Percentiles rank a stretch among this genome's conserved stretches.
These are phyloP conservation scores for Diaporthe eres DNA, from an alignment of 2,329 filamentous ascomycete genomes.

Conservation along the genomic window DNA sequence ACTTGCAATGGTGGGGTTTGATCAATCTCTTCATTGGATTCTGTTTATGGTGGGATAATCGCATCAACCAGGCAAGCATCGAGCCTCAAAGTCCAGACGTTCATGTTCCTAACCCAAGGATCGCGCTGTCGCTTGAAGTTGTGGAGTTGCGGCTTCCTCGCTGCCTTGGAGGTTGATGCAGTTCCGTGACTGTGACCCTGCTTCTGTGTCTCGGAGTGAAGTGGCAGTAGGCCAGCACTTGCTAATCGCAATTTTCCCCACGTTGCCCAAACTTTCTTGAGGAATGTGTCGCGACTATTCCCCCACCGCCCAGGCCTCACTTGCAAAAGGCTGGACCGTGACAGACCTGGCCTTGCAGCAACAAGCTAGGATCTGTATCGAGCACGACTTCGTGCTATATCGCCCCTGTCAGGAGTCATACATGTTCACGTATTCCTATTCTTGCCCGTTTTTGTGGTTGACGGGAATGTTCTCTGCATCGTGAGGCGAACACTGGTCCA, in stretches of 20 bases:
- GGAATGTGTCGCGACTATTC: slow-evolving; percentile 4
- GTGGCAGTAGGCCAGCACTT: neutral
- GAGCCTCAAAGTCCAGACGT: too few relatives aligned
- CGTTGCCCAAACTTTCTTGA: neutral
- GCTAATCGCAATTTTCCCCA: neutral
- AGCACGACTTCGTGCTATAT: neutral
- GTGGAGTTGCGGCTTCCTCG: too few relatives aligned
- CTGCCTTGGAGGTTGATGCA: neutral
- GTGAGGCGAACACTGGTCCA: neutral
- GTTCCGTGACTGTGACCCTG: neutral
- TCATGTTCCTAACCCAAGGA: neutral
- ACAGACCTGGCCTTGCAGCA: neutral
- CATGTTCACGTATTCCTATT: too few relatives aligned
- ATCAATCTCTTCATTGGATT: too few relatives aligned
- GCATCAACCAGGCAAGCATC: neutral
- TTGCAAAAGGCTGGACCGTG: neutral
- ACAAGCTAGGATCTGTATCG: neutral
- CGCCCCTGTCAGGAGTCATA: neutral
- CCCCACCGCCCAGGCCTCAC: neutral
- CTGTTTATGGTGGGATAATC: neutral
- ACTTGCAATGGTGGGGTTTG: neutral
- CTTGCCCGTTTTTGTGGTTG: neutral
- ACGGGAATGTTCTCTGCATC: neutral
- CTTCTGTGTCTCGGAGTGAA: neutral
- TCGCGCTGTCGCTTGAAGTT: neutral